Evolutionary conservation across 306 rosid species (phyloP), one percentile per base, ranked within the genome.

Genomic region (Vigna mungo): DNA sequence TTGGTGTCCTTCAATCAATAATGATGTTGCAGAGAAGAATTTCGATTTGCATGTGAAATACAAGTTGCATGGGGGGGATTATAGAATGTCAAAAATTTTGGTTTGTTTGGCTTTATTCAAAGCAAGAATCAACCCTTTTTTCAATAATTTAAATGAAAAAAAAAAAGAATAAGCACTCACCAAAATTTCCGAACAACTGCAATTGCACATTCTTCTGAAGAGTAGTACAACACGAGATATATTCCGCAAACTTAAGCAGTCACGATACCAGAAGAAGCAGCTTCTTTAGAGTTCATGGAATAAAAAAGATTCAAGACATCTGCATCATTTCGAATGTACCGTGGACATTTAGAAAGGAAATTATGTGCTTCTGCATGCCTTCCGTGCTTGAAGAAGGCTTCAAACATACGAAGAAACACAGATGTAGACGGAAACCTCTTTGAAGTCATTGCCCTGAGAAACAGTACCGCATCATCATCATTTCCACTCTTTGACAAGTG

Each of bases 301-400:
- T 32, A 86, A 81, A 95, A 88, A 12, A 88, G 84, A 82, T 87
- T 84, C 86, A 95, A 86, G 56, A 92, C 89, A 72, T 92, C 96
- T 11, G 96, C 88, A 68, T 90, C 83, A 68, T 89, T 84, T 11
- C 97, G 91, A 44, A 92, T 88, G 87, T 60, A 84, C 54, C 83
- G 11, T 5, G 97, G 97, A 86, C 97, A 92, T 82, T 87, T 82
- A 15, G 96, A 85, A 66, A 95, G 99, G 76, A 88, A 85, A 74
- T 89, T 81, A 32, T 90, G 96, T 17, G 97, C 96, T 77, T 87
- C 96, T 17, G 30, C 81, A 23, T 44, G 89, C 85, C 89, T 86
- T 80, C 91, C 86, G 54, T 83, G 81, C 84, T 83, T 80, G 71
- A 89, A 88, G 81, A 84, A 90, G 65, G 96, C 92, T 36, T 90